A percentile compares a stretch with the other conserved stretches of the same genome.
Conservation (phyloP, 805 yeast species). For the Lachancea fermentati region DNA sequence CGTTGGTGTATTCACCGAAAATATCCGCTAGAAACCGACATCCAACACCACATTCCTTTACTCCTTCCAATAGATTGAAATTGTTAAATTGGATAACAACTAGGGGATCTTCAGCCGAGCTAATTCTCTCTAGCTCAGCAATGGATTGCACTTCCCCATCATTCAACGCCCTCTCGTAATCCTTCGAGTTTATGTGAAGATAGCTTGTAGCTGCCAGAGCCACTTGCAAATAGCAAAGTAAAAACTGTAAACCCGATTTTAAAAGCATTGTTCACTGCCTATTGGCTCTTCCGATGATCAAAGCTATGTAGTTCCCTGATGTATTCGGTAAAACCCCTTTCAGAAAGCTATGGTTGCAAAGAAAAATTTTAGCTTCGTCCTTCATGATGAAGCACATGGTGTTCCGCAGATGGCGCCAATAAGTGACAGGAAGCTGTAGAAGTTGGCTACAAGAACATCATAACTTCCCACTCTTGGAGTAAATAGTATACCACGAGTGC, state of each 20-base stretch:
- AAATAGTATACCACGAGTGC: too few species aligned
- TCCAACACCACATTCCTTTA: constrained; percentile 8
- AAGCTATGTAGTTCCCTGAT: background rate
- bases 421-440: background rate
- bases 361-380: background rate
- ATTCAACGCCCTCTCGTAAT: constrained; percentile 8
- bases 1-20: constrained; percentile 12
- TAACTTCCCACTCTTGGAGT: too few species aligned
- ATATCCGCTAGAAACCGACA: constrained; percentile 19
- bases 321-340: background rate
- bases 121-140: constrained; percentile 3
- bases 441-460: too few species aligned
- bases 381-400: background rate
- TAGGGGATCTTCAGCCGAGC: constrained; percentile 17
- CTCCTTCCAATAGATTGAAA: constrained; percentile 14
- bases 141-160: constrained; percentile 7
- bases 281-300: background rate
- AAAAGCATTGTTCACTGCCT: constrained; percentile 2
- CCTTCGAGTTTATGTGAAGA: constrained; percentile 14
- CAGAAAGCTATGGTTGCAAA: background rate
- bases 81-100: constrained; percentile 22
- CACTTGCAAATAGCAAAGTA: constrained; percentile 4
- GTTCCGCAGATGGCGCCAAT: background rate
- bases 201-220: constrained; percentile 7
- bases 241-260: constrained; percentile 1